Conservation (phyloP, 1,139 yeast genomes). For the Protomyces arabidopsidicola region DNA sequence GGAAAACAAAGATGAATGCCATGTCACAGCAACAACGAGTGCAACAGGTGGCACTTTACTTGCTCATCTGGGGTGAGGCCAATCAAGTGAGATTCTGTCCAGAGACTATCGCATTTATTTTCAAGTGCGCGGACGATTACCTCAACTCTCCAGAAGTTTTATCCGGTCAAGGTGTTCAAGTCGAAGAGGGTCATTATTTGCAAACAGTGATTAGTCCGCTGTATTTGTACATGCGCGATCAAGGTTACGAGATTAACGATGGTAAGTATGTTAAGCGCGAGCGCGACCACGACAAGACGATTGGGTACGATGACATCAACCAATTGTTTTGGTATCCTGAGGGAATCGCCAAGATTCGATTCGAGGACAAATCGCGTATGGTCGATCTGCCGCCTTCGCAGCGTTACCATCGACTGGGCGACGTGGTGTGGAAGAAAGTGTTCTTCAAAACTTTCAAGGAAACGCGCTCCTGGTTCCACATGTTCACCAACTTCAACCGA, state of each 20-base stretch:
- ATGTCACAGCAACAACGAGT: slow-evolving; percentile 73
- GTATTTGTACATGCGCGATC: slow-evolving; percentile 84
- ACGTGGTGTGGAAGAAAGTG: slow-evolving; percentile 84
- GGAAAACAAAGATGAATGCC: slow-evolving; percentile 73
- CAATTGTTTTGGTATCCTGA: slow-evolving; percentile 99
- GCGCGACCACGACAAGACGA: slow-evolving; percentile 86
- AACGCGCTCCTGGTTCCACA: slow-evolving; percentile 96
- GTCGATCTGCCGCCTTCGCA: slow-evolving; percentile 87
- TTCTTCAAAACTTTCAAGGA: slow-evolving; percentile 96
- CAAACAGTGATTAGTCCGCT: slow-evolving; percentile 89
- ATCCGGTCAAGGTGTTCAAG: slow-evolving; percentile 57
- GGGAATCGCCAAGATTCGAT: slow-evolving; percentile 87
- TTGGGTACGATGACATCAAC: slow-evolving; percentile 97
- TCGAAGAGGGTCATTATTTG: slow-evolving; percentile 77
- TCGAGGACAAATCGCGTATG: slow-evolving; percentile 86
- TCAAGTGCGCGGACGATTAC: slow-evolving; percentile 88
- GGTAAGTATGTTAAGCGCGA: slow-evolving; percentile 97
- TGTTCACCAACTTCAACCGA: slow-evolving; percentile 93
- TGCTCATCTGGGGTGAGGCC: slow-evolving; percentile 97
- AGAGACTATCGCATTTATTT: slow-evolving; percentile 86
- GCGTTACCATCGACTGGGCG: slow-evolving; percentile 84
- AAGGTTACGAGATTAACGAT: slow-evolving; percentile 88
- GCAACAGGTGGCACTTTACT: slow-evolving; percentile 81
- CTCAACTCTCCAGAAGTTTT: slow-evolving; percentile 83
- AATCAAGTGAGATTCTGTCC: slow-evolving; percentile 95